These are phyloP conservation scores for Phytopythium ostracodes DNA, from an alignment of 352 stramenopile species.

Conservation along the genomic window DNA sequence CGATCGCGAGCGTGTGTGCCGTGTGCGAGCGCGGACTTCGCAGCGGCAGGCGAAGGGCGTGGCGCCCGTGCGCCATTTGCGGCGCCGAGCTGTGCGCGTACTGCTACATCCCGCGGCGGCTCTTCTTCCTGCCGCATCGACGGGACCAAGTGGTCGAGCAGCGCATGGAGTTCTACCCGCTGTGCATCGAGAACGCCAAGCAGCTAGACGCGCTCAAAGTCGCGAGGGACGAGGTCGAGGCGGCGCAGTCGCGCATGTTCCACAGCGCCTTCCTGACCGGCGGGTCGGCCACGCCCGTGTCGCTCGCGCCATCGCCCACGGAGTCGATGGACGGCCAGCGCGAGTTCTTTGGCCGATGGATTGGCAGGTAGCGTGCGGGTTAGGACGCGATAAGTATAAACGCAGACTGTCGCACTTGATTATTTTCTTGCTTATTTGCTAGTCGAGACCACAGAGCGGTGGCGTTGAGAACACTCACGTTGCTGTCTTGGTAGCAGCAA, in stretches of 20 bases:
- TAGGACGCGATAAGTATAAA: not conserved
- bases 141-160: constrained; percentile 16
- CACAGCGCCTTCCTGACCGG: constrained; percentile 18
- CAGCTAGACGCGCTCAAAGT: constrained; percentile 21
- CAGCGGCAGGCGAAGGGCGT: not conserved
- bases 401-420: not conserved
- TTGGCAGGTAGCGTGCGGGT: not conserved
- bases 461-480: too few species aligned
- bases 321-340: constrained; percentile 16
- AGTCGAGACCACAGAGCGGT: too few species aligned
- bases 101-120: constrained; percentile 17
- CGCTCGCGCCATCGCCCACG: constrained; percentile 21
- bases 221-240: constrained; percentile 22
- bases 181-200: constrained; percentile 19
- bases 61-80: constrained; percentile 24
- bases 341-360: constrained; percentile 27
- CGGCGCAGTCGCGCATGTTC: constrained; percentile 14
- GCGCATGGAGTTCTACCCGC: constrained; percentile 18
- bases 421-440: not conserved
- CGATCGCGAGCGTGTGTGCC: not conserved
- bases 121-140: constrained; percentile 20
- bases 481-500: too few species aligned
- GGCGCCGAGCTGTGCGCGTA: constrained; percentile 21
- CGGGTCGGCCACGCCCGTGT: constrained; percentile 16
- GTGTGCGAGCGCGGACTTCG: not conserved